Percentiles rank a stretch among this genome's conserved stretches.
phyloP scores from a whole-genome alignment of 306 rosid genomes.

The Astragalus membranaceus region DNA sequence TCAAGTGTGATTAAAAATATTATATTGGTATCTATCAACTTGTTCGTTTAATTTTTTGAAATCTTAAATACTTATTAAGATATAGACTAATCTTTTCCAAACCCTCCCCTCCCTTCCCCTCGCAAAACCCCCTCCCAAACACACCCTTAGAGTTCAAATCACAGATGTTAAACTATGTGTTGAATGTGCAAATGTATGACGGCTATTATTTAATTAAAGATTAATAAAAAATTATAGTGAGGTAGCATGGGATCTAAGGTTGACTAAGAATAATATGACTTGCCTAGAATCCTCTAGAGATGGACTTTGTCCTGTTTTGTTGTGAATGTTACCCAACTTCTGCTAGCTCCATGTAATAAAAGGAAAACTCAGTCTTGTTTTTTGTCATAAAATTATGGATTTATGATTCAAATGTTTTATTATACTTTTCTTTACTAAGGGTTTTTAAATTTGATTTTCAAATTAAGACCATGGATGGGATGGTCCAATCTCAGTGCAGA shows the following conservation, averaged over 20 bases:
- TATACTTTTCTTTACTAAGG: neutral
- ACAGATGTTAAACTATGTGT: neutral
- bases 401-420: neutral
- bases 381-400: neutral
- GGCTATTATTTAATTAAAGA: neutral
- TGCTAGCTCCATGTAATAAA: neutral
- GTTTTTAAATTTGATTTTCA: neutral
- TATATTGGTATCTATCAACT: no score
- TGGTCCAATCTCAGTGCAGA: no score
- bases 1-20: no score
- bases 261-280: neutral
- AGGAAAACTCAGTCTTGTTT: neutral
- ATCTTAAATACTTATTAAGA: no score
- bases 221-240: neutral
- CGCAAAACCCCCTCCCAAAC: no score
- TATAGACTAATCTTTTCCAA: no score
- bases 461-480: neutral
- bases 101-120: no score
- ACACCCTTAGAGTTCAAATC: neutral
- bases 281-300: conserved; percentile 3
- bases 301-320: neutral
- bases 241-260: neutral
- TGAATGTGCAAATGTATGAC: neutral
- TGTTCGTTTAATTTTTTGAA: no score
- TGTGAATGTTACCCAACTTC: neutral